Base-by-base conservation (phyloP, 305 asterid species). In the Nicotiana rustica region DNA sequence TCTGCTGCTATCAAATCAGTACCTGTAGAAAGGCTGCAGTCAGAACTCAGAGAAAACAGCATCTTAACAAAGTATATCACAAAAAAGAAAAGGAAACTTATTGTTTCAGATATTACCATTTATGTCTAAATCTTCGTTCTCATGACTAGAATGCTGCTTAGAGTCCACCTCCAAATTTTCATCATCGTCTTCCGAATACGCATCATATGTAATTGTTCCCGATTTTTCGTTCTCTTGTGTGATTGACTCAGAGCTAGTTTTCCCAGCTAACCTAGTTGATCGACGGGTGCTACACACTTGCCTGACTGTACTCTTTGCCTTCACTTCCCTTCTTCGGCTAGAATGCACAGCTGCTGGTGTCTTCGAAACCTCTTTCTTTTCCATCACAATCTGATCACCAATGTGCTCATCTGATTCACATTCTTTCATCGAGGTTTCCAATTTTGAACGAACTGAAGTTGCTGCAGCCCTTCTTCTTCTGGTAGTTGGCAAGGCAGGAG, bases 181-280 rank as follows among this genome's bases (percentile, higher is more conserved):
- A 77, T 83, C 84, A 31, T 59, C 82, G 71, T 76, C 88, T 12
- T 77, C 80, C 19, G 70, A 15, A 65, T 84, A 73, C 57, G 80
- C 81, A 3, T 83, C 90, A 80, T 83, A 84, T 85, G 80, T 86
- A 7, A 80, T 38, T 38, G 76, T 19, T 79, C 82, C 86, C 25
- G 82, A 33, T 36, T 31, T 86, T 55, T 82, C 88, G 15, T 77
- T 83, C 31, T 67, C 79, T 49, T 7, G 82, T 29, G 69, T 81
- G 81, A 56, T 77, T 79, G 38, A 7, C 29, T 77, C 68, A 78
- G 77, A 85, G 41, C 10, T 61, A 29, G 49, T 82, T 87, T 92
- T 92, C 86, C 21, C 85, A n/a, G 92, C 90, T 90, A 93, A 86
- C 89, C 98, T 92, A 47, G 83, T 85, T 5, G 99, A 95, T 70